Evolutionary conservation across 768 basidiomycete genomes (phyloP), one percentile per base, ranked within the genome.

Genomic region (Megacollybia marginata): DNA sequence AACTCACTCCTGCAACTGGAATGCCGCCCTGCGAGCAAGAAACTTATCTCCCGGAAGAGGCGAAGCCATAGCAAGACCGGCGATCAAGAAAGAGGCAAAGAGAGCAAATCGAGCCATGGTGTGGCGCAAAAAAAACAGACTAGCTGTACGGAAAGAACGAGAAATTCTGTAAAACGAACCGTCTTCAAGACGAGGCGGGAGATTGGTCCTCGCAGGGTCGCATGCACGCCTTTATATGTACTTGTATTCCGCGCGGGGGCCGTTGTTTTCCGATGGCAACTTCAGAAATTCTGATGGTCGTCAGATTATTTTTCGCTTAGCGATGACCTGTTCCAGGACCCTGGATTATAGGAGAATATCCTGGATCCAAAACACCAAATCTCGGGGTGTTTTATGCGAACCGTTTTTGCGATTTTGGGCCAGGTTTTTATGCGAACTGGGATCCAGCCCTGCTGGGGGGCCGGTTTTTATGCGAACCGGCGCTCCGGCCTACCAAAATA

Each of bases 71-170:
- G 34, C 18, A 35, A 38, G 48, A 18, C 46, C 55, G 45, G 42
- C 20, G 15, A 48, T 53, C 10, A 57, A 32, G 48, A 61, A 55
- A 15, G 55, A 53, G 28, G 54, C 48, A 19, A 58, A 43, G 43
- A 63, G 52, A 32, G 55, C 58, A 44, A 61, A 46, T 36, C 56
- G n/a, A 23, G 51, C 44, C 47, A 58, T 58, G 47, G 59, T 58
- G 35, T 46, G 46, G 42, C 40, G 10, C 13, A 46, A 19, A 44
- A 44, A 46, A 36, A 55, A 35, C 13, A 42, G 48, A 46, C n/a
- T n/a, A 23, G 13, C 23, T 44, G n/a, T 13, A 11, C 36, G 33
- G 46, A 33, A 33, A n/a, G 34, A n/a, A 33, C 19, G 50, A 49
- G 40, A 48, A 42, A 46, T 31, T 43, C 47, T 20, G 47, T 40